These are phyloP conservation scores for Yamadazyma insecticola DNA, from an alignment of 805 yeast genomes.

Conservation along the genomic window DNA sequence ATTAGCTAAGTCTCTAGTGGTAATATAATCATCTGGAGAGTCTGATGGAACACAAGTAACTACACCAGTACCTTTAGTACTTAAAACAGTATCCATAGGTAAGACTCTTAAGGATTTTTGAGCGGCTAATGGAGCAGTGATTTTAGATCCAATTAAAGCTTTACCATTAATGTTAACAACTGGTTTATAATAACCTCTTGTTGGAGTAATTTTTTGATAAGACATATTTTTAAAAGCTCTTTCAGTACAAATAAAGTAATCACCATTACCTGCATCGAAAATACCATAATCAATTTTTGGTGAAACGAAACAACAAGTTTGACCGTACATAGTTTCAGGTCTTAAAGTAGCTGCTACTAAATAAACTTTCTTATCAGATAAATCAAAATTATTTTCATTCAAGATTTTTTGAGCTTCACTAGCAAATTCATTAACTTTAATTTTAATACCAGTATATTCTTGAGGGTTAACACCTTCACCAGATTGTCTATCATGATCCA, in stretches of 20 bases:
- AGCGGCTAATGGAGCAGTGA: slow-evolving; percentile 77
- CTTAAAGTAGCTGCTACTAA: slow-evolving; percentile 95
- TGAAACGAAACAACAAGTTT: slow-evolving; percentile 95
- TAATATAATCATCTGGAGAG: slow-evolving; percentile 95
- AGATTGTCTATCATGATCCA: slow-evolving; percentile 96
- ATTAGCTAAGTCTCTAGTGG: slow-evolving; percentile 75
- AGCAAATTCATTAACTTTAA: slow-evolving; percentile 59
- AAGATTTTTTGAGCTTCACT: slow-evolving; percentile 50
- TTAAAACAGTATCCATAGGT: slow-evolving; percentile 97
- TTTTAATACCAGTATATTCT: slow-evolving; percentile 92
- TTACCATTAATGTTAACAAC: slow-evolving; percentile 61
- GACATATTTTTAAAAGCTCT: slow-evolving; percentile 98
- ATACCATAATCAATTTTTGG: slow-evolving; percentile 92
- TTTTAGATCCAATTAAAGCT: slow-evolving; percentile 77
- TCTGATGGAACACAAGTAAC: slow-evolving; percentile 99
- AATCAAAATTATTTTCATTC: slow-evolving; percentile 43
- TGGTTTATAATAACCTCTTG: slow-evolving; percentile 72
- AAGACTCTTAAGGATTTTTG: slow-evolving; percentile 70
- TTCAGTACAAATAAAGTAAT: slow-evolving; percentile 80
- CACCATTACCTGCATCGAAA: slow-evolving; percentile 75
- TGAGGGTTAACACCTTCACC: slow-evolving; percentile 98
- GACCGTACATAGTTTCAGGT: slow-evolving; percentile 99
- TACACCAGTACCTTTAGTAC: slow-evolving; percentile 97
- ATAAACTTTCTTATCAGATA: slow-evolving; percentile 58
- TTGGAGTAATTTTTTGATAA: slow-evolving; percentile 88